Base-by-base conservation (phyloP, 2,329 filamentous ascomycete genomes). In the Diaporthe citrichinensis region DNA sequence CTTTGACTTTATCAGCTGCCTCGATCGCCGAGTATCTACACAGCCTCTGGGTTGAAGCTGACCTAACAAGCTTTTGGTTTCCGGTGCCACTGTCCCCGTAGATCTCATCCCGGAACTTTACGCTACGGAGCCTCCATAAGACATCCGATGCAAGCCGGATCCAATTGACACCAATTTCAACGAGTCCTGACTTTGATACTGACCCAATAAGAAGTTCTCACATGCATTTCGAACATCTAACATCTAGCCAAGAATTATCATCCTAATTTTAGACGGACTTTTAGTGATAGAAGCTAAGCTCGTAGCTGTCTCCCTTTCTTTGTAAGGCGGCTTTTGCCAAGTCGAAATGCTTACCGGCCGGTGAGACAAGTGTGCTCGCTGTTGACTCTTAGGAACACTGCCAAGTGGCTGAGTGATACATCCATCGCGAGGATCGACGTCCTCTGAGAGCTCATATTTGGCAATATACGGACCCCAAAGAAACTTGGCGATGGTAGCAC, bases 351-450 rank as follows among this genome's bases (percentile, higher is more conserved):
- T 36, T 49, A 69, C 49, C 49, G 49, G n/a, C 20, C 14, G 28
- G 34, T 69, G 49, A 69, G 49, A 69, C 65, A 69, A 55, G 10
- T 55, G 34, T 55, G 46, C 12, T 55, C n/a, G 46, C 12, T 55
- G 34, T 55, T 53, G 49, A 69, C 49, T 41, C 49, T 69, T 20
- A n/a, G 7, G 15, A 39, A 20, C 46, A 53, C 14, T 41, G 23
- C 49, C 34, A 53, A 69, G 65, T 41, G 65, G n/a, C 65, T 31
- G 23, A 41, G 46, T 39, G 49, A 69, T 55, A 69, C 65, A 69
- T 28, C 41, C 65, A 41, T 69, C 23, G 9, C 34, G 15, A 15
- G 12, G 65, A 69, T 55, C 49, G 65, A 17, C 34, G 23, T 69
- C 65, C 15, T 49, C 31, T 10, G 9, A 41, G 7, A 7, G 14